Percentiles rank a stretch among this genome's conserved stretches.
These are phyloP conservation scores for Saccharomyces hybrid DNA, from an alignment of 1,139 yeast species.

Conservation along the genomic window DNA sequence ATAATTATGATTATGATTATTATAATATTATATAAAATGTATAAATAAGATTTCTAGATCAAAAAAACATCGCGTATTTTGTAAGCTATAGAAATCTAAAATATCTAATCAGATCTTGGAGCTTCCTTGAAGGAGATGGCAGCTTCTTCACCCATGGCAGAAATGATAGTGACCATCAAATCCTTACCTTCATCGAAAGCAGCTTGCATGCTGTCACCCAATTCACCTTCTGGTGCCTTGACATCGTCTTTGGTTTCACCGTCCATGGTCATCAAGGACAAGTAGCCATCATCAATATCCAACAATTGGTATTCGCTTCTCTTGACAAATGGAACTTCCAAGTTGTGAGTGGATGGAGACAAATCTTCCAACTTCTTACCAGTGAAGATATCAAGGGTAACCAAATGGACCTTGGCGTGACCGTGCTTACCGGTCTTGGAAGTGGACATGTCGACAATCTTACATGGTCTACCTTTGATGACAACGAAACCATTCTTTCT, in stretches of 20 bases:
- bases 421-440: constrained; percentile 99
- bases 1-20: neutral
- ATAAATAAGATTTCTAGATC: neutral
- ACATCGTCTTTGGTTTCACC: constrained; percentile 99
- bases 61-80: neutral
- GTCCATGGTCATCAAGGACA: constrained; percentile 91
- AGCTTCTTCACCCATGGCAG: constrained; percentile 99
- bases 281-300: constrained; percentile 97
- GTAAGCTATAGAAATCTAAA: constrained; percentile 2
- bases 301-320: constrained; percentile 96
- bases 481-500: constrained; percentile 99
- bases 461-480: constrained; percentile 99
- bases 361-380: constrained; percentile 99
- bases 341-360: constrained; percentile 99
- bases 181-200: constrained; percentile 98
- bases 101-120: constrained; percentile 52
- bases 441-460: constrained; percentile 99
- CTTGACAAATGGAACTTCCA: constrained; percentile 97
- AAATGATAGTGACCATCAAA: constrained; percentile 86
- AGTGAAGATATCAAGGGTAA: constrained; percentile 97
- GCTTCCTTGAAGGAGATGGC: constrained; percentile 97
- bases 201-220: constrained; percentile 84
- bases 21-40: neutral
- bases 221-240: constrained; percentile 94
- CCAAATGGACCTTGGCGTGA: constrained; percentile 99